A percentile compares a stretch with the other conserved stretches of the same genome.
phyloP scores from a whole-genome alignment of 2,329 filamentous ascomycete genomes.

The Mycosphaerella sp. region DNA sequence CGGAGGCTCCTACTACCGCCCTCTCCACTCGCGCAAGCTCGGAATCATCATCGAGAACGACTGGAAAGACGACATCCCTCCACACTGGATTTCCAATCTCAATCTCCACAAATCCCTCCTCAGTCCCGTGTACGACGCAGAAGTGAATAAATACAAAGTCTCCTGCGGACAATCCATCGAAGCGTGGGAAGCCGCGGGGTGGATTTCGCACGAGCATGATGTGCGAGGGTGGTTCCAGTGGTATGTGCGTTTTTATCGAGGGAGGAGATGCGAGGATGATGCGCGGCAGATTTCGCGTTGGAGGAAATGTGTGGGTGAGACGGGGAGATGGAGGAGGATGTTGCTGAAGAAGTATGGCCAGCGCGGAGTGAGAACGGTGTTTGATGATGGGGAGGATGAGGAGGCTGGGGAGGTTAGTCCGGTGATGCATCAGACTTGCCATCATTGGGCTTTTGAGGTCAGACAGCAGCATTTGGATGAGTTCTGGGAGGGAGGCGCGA shows the following conservation, averaged over 20 bases:
- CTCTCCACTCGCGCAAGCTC: slow-evolving; percentile 42
- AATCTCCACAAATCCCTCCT: slow-evolving; percentile 39
- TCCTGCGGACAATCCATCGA: slow-evolving; percentile 50
- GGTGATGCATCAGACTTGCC: slow-evolving; percentile 52
- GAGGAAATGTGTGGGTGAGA: slow-evolving; percentile 49
- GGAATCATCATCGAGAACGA: slow-evolving; percentile 42
- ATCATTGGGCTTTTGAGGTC: slow-evolving; percentile 52
- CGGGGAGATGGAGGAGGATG: slow-evolving; percentile 47
- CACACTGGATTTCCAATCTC: slow-evolving; percentile 41
- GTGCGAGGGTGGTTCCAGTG: slow-evolving; percentile 54
- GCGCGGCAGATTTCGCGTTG: slow-evolving; percentile 49
- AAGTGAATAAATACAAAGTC: slow-evolving; percentile 50
- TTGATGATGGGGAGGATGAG: slow-evolving; percentile 40
- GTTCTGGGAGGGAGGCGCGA: slow-evolving; percentile 36
- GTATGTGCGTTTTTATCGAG: slow-evolving; percentile 50
- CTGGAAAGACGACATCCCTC: slow-evolving; percentile 42
- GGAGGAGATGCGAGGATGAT: slow-evolving; percentile 48
- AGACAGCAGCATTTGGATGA: slow-evolving; percentile 47
- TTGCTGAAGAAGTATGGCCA: slow-evolving; percentile 49
- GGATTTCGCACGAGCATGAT: slow-evolving; percentile 51
- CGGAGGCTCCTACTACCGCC: slow-evolving; percentile 49
- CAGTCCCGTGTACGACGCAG: slow-evolving; percentile 40
- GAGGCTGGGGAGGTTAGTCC: slow-evolving; percentile 46
- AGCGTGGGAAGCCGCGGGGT: slow-evolving; percentile 51
- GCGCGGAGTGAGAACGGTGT: slow-evolving; percentile 46